phyloP scores from a whole-genome alignment of 129 eudicot species.

The Pseudognaphalium luteoalbum region DNA sequence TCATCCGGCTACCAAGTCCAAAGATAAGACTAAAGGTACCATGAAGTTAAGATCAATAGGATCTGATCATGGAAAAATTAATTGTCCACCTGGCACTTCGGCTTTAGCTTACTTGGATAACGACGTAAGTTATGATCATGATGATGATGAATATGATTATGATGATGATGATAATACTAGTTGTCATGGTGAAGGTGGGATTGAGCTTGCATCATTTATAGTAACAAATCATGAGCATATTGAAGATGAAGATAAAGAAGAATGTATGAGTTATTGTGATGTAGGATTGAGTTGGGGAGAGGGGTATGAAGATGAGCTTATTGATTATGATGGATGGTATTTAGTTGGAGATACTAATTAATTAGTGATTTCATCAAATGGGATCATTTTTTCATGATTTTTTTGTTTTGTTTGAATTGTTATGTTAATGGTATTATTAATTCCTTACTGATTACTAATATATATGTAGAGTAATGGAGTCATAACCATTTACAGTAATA shows the following conservation, averaged over 20 bases:
- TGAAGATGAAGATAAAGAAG: slow-evolving; percentile 36
- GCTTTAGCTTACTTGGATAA: slow-evolving; percentile 41
- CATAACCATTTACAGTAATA: slow-evolving; percentile 5
- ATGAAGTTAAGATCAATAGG: slow-evolving; percentile 40
- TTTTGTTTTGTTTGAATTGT: not conserved
- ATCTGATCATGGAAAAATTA: slow-evolving; percentile 17
- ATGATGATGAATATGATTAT: slow-evolving; percentile 18
- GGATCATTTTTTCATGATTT: slow-evolving; percentile 1
- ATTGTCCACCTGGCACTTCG: slow-evolving; percentile 32
- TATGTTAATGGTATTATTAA: not conserved
- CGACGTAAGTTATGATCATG: slow-evolving; percentile 5
- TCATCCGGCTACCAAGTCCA: slow-evolving; percentile 63
- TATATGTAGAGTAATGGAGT: slow-evolving; percentile 20
- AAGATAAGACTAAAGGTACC: slow-evolving; percentile 59
- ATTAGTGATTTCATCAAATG: not conserved
- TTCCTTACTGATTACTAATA: slow-evolving; percentile 2
- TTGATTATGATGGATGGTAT: slow-evolving; percentile 64
- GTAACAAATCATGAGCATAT: slow-evolving; percentile 21
- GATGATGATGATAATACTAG: slow-evolving; percentile 14
- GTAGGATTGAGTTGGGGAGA: slow-evolving; percentile 41
- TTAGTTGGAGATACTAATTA: slow-evolving; percentile 37
- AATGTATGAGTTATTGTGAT: slow-evolving; percentile 40
- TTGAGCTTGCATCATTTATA: slow-evolving; percentile 3
- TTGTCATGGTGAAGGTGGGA: slow-evolving; percentile 11
- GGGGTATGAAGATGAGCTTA: slow-evolving; percentile 21